These are phyloP conservation scores for Zoysia pacifica DNA, from an alignment of 176 grass and related monocot species.

Conservation along the genomic window DNA sequence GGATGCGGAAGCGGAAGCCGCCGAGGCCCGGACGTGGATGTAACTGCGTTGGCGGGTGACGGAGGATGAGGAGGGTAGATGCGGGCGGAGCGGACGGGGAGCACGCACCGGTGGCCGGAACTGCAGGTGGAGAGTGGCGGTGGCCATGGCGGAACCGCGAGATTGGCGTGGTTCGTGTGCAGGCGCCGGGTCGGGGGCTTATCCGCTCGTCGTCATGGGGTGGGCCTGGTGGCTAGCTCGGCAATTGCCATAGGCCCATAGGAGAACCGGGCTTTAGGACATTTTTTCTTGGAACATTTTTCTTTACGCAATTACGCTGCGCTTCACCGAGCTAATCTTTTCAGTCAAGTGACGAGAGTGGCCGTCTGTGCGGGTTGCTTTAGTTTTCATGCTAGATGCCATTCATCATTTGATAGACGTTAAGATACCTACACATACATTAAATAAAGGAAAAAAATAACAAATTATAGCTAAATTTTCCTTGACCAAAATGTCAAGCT, in stretches of 20 bases:
- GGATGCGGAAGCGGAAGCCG: slow-evolving; percentile 44
- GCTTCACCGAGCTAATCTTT: too few relatives aligned
- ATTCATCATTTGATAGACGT: neutral
- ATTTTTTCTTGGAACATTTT: too few relatives aligned
- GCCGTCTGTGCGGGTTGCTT: too few relatives aligned
- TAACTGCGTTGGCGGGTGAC: neutral
- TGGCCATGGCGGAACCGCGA: slow-evolving; percentile 53
- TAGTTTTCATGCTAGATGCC: neutral
- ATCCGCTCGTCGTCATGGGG: slow-evolving; percentile 19
- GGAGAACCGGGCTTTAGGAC: too few relatives aligned
- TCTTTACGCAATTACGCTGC: too few relatives aligned
- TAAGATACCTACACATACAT: neutral
- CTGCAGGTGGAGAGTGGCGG: slow-evolving; percentile 44
- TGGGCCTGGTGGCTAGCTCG: neutral
- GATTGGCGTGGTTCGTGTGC: slow-evolving; percentile 15
- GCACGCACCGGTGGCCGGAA: slow-evolving; percentile 30
- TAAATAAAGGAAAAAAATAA: slow-evolving; percentile 10
- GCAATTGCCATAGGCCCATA: neutral
- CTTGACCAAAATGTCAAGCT: slow-evolving; percentile 13
- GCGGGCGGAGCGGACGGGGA: slow-evolving; percentile 7
- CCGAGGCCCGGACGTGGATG: slow-evolving; percentile 28
- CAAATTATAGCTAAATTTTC: slow-evolving; percentile 37
- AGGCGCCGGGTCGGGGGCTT: slow-evolving; percentile 21
- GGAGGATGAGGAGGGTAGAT: slow-evolving; percentile 11
- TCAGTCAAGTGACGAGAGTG: too few relatives aligned